Conservation (phyloP, 805 yeast species). For the Saturnispora dispora region DNA sequence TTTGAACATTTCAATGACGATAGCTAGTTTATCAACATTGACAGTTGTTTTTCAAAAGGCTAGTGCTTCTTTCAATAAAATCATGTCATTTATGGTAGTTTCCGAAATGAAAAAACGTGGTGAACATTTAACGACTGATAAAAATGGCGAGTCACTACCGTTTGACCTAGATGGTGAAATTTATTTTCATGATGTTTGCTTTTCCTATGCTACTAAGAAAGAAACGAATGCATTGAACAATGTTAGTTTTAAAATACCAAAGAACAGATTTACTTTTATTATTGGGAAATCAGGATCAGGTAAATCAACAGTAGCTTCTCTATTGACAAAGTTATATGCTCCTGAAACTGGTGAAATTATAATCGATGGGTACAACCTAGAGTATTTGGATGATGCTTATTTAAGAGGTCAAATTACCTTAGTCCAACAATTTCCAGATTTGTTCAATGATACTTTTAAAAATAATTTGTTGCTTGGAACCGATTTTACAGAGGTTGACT, state of each 20-base stretch:
- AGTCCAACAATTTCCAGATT: constrained; percentile 60
- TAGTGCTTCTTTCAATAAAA: constrained; percentile 49
- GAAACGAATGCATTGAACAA: constrained; percentile 37
- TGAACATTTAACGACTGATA: background rate
- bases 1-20: constrained; percentile 54
- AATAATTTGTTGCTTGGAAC: constrained; percentile 44
- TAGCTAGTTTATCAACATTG: constrained; percentile 48
- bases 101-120: constrained; percentile 5
- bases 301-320: constrained; percentile 68
- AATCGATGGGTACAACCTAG: constrained; percentile 45
- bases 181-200: constrained; percentile 45
- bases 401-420: constrained; percentile 54
- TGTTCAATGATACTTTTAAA: constrained; percentile 55
- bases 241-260: constrained; percentile 37
- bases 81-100: constrained; percentile 33
- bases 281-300: constrained; percentile 93
- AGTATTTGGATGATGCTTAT: constrained; percentile 39
- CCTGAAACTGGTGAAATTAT: constrained; percentile 47
- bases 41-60: constrained; percentile 63
- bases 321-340: constrained; percentile 53
- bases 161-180: constrained; percentile 39
- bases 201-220: constrained; percentile 54
- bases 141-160: constrained; percentile 16
- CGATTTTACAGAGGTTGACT: constrained; percentile 16
- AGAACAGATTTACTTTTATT: constrained; percentile 46